Evolutionary conservation across 2,329 filamentous ascomycete genomes (phyloP).

Genomic region (Aureobasidium mangrovei): DNA sequence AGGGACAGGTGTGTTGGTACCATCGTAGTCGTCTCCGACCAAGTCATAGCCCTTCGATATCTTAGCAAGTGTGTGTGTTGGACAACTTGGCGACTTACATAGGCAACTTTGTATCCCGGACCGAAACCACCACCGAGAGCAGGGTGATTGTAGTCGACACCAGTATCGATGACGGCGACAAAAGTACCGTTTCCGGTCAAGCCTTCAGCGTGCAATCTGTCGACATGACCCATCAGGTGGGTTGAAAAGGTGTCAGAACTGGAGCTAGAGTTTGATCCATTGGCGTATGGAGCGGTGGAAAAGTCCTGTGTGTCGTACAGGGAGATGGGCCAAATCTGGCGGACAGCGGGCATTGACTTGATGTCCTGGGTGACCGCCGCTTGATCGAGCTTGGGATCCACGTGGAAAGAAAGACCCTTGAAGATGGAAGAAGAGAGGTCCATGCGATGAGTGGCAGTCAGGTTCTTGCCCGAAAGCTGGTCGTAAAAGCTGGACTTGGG

Average conservation of each 20-base stretch:
- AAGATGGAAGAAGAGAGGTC: slow-evolving; percentile 18
- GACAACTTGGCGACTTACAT: slow-evolving; percentile 17
- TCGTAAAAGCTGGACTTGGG: slow-evolving; percentile 13
- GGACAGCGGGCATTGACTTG: slow-evolving; percentile 18
- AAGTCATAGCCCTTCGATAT: slow-evolving; percentile 42
- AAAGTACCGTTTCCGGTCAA: slow-evolving; percentile 39
- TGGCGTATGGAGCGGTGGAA: slow-evolving; percentile 15
- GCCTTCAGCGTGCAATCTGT: slow-evolving; percentile 34
- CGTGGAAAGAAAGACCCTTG: slow-evolving; percentile 20
- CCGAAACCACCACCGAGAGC: slow-evolving; percentile 58
- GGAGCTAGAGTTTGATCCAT: slow-evolving; percentile 16
- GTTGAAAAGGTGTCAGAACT: slow-evolving; percentile 22
- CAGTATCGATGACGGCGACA: slow-evolving; percentile 37
- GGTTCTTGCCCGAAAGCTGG: slow-evolving; percentile 15
- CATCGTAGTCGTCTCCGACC: slow-evolving; percentile 42
- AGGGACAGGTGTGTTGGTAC: slow-evolving; percentile 33
- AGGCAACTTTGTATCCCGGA: slow-evolving; percentile 47
- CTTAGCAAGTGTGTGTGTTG: neutral
- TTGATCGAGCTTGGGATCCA: slow-evolving; percentile 17
- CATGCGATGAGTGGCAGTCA: slow-evolving; percentile 18
- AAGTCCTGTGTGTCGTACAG: slow-evolving; percentile 18
- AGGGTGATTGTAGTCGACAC: slow-evolving; percentile 53
- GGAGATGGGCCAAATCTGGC: slow-evolving; percentile 20
- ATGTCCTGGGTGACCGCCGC: slow-evolving; percentile 18
- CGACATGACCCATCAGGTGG: slow-evolving; percentile 28